Evolutionary conservation across 139 green algal species (phyloP), one percentile per base, ranked within the genome.

Genomic region (Chlamydomonas eustigma): DNA sequence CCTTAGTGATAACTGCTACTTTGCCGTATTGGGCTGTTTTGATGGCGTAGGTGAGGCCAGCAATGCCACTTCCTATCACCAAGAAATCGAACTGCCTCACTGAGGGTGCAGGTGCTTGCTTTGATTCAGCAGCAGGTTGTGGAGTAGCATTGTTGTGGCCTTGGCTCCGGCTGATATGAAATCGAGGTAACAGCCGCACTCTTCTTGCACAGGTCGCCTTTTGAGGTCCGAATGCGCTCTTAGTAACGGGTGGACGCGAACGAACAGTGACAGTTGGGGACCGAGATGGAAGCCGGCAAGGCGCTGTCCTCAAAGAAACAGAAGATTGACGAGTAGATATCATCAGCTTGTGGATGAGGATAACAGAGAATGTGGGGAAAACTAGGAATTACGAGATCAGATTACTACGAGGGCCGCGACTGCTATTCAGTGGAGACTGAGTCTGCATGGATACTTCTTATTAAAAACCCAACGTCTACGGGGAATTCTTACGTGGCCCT

Each of bases 1-100:
- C 91, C 82, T 99, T 99, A 64, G 96, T 99, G 32, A 99, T 86
- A 2, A 99, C 75, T 0, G 93, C 94, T 3, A 99, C 96, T 0
- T 65, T 88, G 64, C 95, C 96, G 75, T 97, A 87, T 78, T 95
- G 80, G 0, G 96, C 95, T 6, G 97, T 91, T 65, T 96, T 94
- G 12, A 99, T 85, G 0, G 96, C 96, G 76, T 97, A 99, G 1
- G 87, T 91, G 4, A 99, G 86, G 18, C 96, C 96, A 4, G 96
- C 96, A 39, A 99, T 97, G 74, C 96, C 96, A 58, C 76, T 92
- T 39, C 96, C 96, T 24, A 99, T 86, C 18, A 99, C 96, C 3
- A 98, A 64, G 74, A 96, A 97, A 65, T 99, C 95, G 66, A 88
- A 85, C 50, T 91, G 87, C 28, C 76, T 78, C 12, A 89, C 80